Evolutionary conservation across 225 moss, liverwort and hornwort genomes (phyloP), one percentile per base, ranked within the genome.

Genomic region (Polytrichum commune): DNA sequence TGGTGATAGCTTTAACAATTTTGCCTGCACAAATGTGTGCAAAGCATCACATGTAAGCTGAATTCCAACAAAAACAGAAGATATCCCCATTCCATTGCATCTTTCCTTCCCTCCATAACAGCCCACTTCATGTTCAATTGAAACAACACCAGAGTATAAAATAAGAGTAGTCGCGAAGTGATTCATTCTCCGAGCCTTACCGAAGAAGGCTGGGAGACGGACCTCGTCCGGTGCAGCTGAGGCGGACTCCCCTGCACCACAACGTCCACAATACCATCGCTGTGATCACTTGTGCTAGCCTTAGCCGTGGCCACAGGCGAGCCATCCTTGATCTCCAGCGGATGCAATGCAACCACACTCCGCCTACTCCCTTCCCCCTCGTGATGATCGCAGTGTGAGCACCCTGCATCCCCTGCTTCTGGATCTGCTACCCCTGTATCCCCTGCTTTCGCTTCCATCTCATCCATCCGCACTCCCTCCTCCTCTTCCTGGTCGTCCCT

Each of bases 1-100:
- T 55, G 75, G 75, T 71, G 88, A 72, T 64, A 88, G 62, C 70
- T 4, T 76, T 8, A 71, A 55, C 35, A 46, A 46, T 18, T 63
- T 25, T 69, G 65, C 82, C 84, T 88, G 68, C 66, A 60, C 67
- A 73, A 46, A 70, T 16, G 22, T 55, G 69, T 54, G 29, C 38
- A 65, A 2, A 5, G n/a, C 70, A 32, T 53, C 26, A 3, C 63
- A 8, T 24, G 24, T 63, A 63, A 63, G 58, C 22, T 24, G 22
- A 24, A 58, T 58, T 46, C 10, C 46, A 46, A 13, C 13, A 16
- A 3, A 46, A 16, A 13, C 46, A 46, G 46, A 46, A 16, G 46
- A 4, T 16, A 13, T 16, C 46, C 13, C 35, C 35, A 35, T 8
- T 35, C 35, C 46, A 46, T 16, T 46, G 46, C 46, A 9, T 35